Base-by-base conservation (phyloP, 208 protist genomes). In the Trichomonas vaginalis region DNA sequence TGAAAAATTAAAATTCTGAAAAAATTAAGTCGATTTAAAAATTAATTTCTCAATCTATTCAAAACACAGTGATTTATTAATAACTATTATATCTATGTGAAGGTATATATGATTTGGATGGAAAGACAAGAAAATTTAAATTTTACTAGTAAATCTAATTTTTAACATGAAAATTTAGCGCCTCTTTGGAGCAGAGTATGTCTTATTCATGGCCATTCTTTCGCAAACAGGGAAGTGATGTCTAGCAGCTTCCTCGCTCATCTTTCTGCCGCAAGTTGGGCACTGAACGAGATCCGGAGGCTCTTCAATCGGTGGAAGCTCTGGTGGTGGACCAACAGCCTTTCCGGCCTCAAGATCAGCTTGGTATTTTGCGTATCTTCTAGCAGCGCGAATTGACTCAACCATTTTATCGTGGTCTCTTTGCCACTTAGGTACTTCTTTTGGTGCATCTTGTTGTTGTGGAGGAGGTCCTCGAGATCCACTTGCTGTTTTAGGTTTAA, bases 331-430 rank as follows among this genome's bases (percentile, higher is more conserved):
- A 35, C 86, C 86, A 51, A 92, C 86, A 45, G 40, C 45, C 27
- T 45, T 48, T 8, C 86, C 86, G 35, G 42, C 86, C 39, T 45
- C 86, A 27, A 92, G 10, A 51, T 42, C 86, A 23, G 48, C 51
- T 47, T 92, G 45, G 27, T 92, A 92, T 15, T 42, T 45, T 35
- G 12, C 45, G 42, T 56, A 92, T 39, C 45, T 92, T 17, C 86
- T 8, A 32, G 86, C 86, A 51, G 86, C 86, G 9, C 86, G 12
- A 51, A 92, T 92, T 0, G 15, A 27, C 51, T 92, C 86, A 51
- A 92, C 86, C 86, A 92, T 92, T 47, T 92, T 92, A 1, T 92
- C 86, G n/a, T 92, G 86, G 56, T 92, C 86, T 51, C 45, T 48
- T 47, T 92, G 23, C n/a, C 86, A 92, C 32, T 92, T 92, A 39